A percentile compares a stretch with the other conserved stretches of the same genome.
phyloP scores from a whole-genome alignment of 345 rosid genomes.

The Dovyalis caffra region DNA sequence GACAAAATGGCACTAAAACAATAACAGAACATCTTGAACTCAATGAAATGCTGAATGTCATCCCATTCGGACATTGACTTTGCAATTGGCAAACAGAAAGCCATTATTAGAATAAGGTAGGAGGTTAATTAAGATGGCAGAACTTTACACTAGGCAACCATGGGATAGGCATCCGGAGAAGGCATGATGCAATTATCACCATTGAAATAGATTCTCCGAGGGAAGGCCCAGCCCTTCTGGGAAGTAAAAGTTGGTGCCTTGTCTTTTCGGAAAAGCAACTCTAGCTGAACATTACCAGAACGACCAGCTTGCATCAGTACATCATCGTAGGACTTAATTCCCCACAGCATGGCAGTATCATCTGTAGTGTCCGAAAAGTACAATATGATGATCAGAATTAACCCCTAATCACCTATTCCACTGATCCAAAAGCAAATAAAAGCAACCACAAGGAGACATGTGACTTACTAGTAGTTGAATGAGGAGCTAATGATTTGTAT shows the following conservation, averaged over 20 bases:
- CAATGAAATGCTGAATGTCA: too few relatives aligned
- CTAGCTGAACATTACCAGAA: slow-evolving; percentile 79
- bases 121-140: slow-evolving; percentile 23
- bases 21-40: too few relatives aligned
- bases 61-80: too few relatives aligned
- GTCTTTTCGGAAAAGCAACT: slow-evolving; percentile 76
- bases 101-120: slow-evolving; percentile 26
- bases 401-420: not conserved
- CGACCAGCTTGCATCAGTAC: slow-evolving; percentile 76
- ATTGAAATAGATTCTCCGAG: slow-evolving; percentile 81
- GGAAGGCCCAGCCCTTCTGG: slow-evolving; percentile 91
- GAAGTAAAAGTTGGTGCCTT: slow-evolving; percentile 56
- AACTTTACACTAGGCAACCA: slow-evolving; percentile 70
- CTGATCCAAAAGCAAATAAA: not conserved
- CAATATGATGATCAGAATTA: not conserved
- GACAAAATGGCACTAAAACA: too few relatives aligned
- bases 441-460: not conserved
- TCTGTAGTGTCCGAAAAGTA: slow-evolving; percentile 41
- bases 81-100: too few relatives aligned
- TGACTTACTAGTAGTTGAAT: slow-evolving; percentile 62
- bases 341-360: slow-evolving; percentile 86
- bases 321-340: slow-evolving; percentile 75
- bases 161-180: slow-evolving; percentile 75
- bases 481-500: slow-evolving; percentile 60
- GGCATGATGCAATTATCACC: slow-evolving; percentile 93